Percentiles rank a stretch among this genome's conserved stretches.
phyloP scores from a whole-genome alignment of 2,329 filamentous ascomycete species.

The Aulographum hederae region DNA sequence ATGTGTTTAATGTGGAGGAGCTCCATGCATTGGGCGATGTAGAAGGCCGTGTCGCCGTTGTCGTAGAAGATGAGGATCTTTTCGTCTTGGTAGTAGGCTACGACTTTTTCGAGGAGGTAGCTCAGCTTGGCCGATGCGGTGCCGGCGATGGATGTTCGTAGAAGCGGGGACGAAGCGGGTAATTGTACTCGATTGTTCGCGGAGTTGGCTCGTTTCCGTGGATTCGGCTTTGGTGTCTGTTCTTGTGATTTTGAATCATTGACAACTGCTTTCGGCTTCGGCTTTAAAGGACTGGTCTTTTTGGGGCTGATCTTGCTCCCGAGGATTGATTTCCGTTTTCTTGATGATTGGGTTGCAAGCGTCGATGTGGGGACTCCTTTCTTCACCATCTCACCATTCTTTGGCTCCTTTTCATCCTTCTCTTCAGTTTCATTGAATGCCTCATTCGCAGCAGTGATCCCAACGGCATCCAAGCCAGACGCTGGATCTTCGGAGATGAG shows the following conservation, averaged over 20 bases:
- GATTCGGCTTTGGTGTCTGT: not conserved
- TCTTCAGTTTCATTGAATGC: conserved; percentile 1
- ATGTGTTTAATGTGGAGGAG: conserved; percentile 44
- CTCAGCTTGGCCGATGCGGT: conserved; percentile 77
- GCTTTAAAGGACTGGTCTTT: not conserved
- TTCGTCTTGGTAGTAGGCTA: conserved; percentile 48
- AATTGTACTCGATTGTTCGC: conserved; percentile 9
- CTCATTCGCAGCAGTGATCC: not conserved
- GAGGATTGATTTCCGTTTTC: not conserved
- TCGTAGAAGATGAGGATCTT: conserved; percentile 93
- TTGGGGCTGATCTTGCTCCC: not conserved
- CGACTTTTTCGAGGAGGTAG: conserved; percentile 60
- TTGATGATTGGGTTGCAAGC: not conserved
- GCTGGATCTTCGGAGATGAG: conserved; percentile 10
- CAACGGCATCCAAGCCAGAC: conserved; percentile 9
- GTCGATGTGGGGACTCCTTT: not conserved
- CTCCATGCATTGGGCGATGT: conserved; percentile 68
- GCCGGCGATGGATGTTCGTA: conserved; percentile 46
- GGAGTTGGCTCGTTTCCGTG: conserved; percentile 1
- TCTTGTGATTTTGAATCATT: not conserved
- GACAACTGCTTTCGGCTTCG: too few relatives aligned
- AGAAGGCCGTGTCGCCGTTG: conserved; percentile 69
- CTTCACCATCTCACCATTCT: conserved; percentile 1
- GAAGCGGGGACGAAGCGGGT: conserved; percentile 32
- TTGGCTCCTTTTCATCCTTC: conserved; percentile 1